Base-by-base conservation (phyloP, 2,329 filamentous ascomycete genomes). In the Mariannaea elegans region DNA sequence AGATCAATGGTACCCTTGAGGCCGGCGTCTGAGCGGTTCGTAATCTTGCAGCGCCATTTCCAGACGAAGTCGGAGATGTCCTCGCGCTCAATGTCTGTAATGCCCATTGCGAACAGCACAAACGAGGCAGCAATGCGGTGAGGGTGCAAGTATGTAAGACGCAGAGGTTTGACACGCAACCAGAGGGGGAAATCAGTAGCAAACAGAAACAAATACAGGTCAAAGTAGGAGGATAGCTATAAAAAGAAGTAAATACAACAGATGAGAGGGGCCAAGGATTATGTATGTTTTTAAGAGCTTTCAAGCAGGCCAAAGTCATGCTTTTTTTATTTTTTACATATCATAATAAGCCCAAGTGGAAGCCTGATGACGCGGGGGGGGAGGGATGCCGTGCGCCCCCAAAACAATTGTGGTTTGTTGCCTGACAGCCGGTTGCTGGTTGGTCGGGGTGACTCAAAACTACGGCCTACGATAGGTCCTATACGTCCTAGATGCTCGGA, bases 11-110 rank as follows among this genome's bases (percentile, higher is more conserved):
- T 19, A 19, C 16, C n/a, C 16, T 7, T 39, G 39, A 42, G 19
- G 39, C 10, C 39, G 39, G 39, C 39, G 19, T 42, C 39, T 1
- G 66, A 66, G 16, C 59, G 42, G 23, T 63, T 61, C 23, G 72
- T 47, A 13, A 75, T 23, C 59, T 71, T 76, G 65, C 72, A 73
- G 13, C 73, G 73, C 67, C 64, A 71, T 60, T 72, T 74, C 72
- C 72, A 73, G 23, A 69, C 58, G 6, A 68, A 61, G 23, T 72
- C 71, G 32, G 72, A 74, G 24, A 76, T 47, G 6, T 60, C 56
- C 19, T 69, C 65, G 27, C 67, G 62, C 9, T 58, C 56, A 36
- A 61, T 41, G 12, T 68, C 56, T 19, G 60, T 57, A 12, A 65
- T 24, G 12, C 39, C 48, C 32, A 36, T 36, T 36, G 32, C 12